Evolutionary conservation across 352 stramenopile species (phyloP), one percentile per base, ranked within the genome.

Genomic region (Aphanomyces invadans): DNA sequence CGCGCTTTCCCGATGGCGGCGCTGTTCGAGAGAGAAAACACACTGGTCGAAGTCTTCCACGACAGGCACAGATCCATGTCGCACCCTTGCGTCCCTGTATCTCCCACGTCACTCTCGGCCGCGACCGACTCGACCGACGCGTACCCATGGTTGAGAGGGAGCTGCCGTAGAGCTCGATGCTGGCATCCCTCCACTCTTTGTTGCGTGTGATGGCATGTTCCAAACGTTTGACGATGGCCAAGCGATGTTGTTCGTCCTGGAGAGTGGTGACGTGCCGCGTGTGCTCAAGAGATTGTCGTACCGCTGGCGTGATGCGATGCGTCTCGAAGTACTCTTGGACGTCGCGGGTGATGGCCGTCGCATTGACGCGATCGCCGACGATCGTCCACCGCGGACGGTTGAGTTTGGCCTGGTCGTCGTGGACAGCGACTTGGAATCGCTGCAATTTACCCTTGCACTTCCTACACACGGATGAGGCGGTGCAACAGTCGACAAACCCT

Each of bases 81-180:
- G 39, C 81, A 94, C 26, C 62, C 74, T 32, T 75, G 78, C 12
- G 85, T 87, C 29, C 85, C 59, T 66, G 25, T 17, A 23, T 56
- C 15, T 54, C 26, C 17, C 28, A 46, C 19, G 49, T 36, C 17
- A 66, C 1, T 45, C 10, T 54, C 15, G 39, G 17, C n/a, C 12
- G 23, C 36, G 23, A 59, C 31, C 21, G 31, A 65, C 25, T 17
- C 17, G 31, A 23, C 3, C 21, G 23, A 54, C 23, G 3, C 10
- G 19, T 59, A 66, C 59, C 85, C 42, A 82, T 92, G 51, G 76
- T 83, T 45, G 83, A 91, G 56, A 90, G 56, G 0, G 85, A 94
- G 33, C 85, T 94, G 54, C 85, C 85, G 51, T 89, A 94, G 4
- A 88, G 74, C 62, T 80, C 51, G 12, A 90, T 55, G 12, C 85